Percentiles rank a stretch among this genome's conserved stretches.
Conservation (phyloP, 2,329 filamentous ascomycete species). For the Colletotrichum cordylinicola region DNA sequence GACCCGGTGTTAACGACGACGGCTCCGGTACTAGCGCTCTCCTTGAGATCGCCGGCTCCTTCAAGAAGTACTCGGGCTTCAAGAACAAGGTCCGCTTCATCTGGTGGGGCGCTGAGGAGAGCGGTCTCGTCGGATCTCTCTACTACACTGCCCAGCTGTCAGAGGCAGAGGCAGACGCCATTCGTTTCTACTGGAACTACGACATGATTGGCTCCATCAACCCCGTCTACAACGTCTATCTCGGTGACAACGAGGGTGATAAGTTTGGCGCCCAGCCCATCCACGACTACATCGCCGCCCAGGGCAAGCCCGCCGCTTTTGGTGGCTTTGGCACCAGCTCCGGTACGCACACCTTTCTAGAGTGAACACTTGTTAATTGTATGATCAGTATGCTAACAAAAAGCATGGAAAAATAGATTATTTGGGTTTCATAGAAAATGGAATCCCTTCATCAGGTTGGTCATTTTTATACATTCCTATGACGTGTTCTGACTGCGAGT, state of each 20-base stretch:
- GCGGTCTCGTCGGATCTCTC: slow-evolving; percentile 48
- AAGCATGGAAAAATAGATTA: no score
- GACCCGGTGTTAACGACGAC: slow-evolving; percentile 47
- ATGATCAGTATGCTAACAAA: no score
- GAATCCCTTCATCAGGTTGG: slow-evolving; percentile 29
- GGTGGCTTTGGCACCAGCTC: slow-evolving; percentile 41
- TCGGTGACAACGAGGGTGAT: slow-evolving; percentile 41
- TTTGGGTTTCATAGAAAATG: no score
- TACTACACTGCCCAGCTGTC: slow-evolving; percentile 43
- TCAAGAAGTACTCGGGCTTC: slow-evolving; percentile 42
- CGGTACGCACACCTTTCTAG: accelerated
- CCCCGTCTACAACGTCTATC: slow-evolving; percentile 45
- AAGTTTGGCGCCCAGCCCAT: slow-evolving; percentile 38
- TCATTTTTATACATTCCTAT: no score
- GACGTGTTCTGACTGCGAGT: no score
- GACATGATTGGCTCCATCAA: slow-evolving; percentile 68
- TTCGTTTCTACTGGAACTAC: slow-evolving; percentile 73
- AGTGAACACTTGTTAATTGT: no score
- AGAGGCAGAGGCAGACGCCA: slow-evolving; percentile 52
- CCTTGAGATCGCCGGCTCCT: slow-evolving; percentile 41
- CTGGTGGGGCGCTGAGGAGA: slow-evolving; percentile 51
- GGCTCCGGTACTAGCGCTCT: slow-evolving; percentile 43
- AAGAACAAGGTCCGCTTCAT: slow-evolving; percentile 49
- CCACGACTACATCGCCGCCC: slow-evolving; percentile 38
- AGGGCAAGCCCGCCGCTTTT: slow-evolving; percentile 36